phyloP scores from a whole-genome alignment of 129 eudicot genomes.

The Flaveria linearis region DNA sequence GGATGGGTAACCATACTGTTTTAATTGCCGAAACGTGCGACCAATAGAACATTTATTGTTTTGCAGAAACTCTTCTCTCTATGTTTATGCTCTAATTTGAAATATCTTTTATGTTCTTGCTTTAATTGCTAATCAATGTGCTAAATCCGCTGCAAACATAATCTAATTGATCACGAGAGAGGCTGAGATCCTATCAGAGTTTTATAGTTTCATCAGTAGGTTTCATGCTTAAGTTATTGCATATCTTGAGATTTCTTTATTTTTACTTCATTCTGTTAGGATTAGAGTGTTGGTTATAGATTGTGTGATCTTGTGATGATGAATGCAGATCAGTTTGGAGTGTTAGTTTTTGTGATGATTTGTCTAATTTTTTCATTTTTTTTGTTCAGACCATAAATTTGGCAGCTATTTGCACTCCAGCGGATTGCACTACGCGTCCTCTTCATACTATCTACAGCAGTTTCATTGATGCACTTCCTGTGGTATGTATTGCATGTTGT shows the following conservation, averaged over 20 bases:
- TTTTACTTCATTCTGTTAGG: background rate
- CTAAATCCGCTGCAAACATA: no score
- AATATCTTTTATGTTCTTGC: no score
- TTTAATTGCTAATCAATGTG: no score
- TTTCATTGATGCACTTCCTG: slow-evolving; percentile 96
- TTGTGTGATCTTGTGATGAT: slow-evolving; percentile 9
- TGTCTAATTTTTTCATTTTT: background rate
- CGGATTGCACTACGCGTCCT: slow-evolving; percentile 94
- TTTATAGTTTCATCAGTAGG: background rate
- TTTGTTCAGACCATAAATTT: slow-evolving; percentile 71
- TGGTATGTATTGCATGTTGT: no score
- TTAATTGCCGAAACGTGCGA: no score
- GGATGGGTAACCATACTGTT: no score
- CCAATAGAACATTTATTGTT: no score
- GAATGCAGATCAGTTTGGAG: slow-evolving; percentile 25
- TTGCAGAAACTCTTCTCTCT: no score
- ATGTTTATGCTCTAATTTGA: no score
- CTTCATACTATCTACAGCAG: slow-evolving; percentile 95
- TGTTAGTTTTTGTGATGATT: background rate
- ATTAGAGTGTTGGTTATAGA: background rate
- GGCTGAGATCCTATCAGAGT: no score
- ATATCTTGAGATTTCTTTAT: background rate
- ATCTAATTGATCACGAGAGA: no score
- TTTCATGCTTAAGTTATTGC: background rate
- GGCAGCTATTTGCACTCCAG: slow-evolving; percentile 99